Base-by-base conservation (phyloP, 2,329 filamentous ascomycete species). In the Calonectria pteridis region DNA sequence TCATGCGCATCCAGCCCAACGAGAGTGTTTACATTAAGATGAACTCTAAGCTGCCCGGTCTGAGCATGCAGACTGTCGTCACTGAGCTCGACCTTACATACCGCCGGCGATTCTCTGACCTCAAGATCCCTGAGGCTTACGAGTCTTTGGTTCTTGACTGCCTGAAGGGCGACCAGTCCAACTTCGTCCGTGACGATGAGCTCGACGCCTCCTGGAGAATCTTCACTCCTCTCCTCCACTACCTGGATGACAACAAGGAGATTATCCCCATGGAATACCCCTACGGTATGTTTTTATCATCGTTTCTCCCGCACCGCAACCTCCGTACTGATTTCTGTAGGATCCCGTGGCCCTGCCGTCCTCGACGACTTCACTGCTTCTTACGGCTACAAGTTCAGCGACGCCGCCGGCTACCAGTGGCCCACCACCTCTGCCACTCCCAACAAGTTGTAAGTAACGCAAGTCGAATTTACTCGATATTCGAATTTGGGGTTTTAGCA, bases 1-100 rank as follows among this genome's bases (percentile, higher is more conserved):
- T 99, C 82, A 98, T 99, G 89, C 96, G 97, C 79, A 98, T 99
- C 78, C 97, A 99, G 89, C 97, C 97, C 81, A 99, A 99, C 88
- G 97, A 99, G 91, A 98, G 95, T 84, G 96, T 99, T 79, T 99
- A 99, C 89, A 98, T 98, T 87, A 99, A 99, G 93, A 99, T 99
- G 97, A 99, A 99, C 93, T 98, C 96, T 35, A 99, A 99, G 91
- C 90, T 99, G 73, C 97, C 97, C 26, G 97, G 97, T 81, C 90
- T 99, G 82, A 98, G 95, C 89, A 99, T 98, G 96, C 97, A 99
- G 90, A 99, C 97, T 16, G 97, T 98, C 49, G 95, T 98, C 80
- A 99, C 97, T 74, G 97, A 99, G 89, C 94, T 99, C 74, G 97
- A 99, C 84, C 92, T 99, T 79, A 99, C 97, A 77, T 99, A 99